These are phyloP conservation scores for Cryphonectria parasitica DNA, from an alignment of 2,329 filamentous ascomycete species.

Conservation along the genomic window DNA sequence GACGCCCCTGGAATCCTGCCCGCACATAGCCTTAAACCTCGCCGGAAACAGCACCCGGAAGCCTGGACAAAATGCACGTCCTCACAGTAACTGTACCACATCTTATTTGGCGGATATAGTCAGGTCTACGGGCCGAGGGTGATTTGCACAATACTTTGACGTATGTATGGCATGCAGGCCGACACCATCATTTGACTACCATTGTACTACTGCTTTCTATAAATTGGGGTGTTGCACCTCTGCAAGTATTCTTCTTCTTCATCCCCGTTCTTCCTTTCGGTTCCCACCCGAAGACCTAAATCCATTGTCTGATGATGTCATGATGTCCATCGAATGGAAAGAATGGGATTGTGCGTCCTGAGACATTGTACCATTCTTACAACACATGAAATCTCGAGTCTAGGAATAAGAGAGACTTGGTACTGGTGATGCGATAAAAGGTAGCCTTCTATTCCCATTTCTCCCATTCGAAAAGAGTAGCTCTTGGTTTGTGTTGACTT, in stretches of 20 bases:
- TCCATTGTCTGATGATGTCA: background rate
- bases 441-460: background rate
- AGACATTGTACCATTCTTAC: background rate
- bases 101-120: background rate
- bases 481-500: background rate
- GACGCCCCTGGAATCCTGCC: background rate
- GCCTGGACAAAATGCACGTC: background rate
- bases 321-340: background rate
- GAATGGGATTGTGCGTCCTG: background rate
- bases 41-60: constrained; percentile 8
- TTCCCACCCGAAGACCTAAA: background rate
- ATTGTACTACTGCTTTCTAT: background rate
- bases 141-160: background rate
- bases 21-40: background rate
- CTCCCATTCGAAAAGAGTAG: background rate
- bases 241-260: too few relatives aligned
- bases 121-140: constrained; percentile 2
- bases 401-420: background rate
- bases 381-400: background rate
- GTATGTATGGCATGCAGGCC: background rate
- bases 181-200: background rate
- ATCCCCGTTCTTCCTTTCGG: background rate
- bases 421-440: background rate
- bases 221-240: background rate
- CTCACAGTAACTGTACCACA: background rate